Evolutionary conservation across 2,329 filamentous ascomycete species (phyloP).

Genomic region (Biscogniauxia marginata): DNA sequence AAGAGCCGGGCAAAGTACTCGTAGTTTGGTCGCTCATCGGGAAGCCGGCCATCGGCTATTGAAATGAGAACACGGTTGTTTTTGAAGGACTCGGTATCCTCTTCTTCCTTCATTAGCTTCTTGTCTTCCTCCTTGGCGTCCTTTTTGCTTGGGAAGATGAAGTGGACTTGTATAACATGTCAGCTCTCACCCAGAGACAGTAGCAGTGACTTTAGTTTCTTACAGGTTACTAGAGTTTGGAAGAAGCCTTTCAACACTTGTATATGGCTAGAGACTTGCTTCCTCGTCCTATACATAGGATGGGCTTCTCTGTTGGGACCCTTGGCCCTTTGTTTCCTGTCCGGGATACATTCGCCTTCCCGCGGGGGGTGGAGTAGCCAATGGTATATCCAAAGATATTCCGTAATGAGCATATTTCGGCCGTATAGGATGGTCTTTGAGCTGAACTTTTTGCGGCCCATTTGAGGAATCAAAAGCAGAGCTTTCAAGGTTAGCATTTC

Average conservation of each 20-base stretch:
- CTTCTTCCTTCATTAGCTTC: conserved; percentile 35
- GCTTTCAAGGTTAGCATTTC: conserved; percentile 41
- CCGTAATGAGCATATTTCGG: conserved; percentile 68
- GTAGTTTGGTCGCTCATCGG: conserved; percentile 60
- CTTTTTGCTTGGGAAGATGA: conserved; percentile 56
- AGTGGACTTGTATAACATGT: conserved; percentile 47
- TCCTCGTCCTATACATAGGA: conserved; percentile 42
- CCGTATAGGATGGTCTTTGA: conserved; percentile 63
- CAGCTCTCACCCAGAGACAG: background rate
- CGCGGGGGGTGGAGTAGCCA: conserved; percentile 42
- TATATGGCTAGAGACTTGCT: conserved; percentile 70
- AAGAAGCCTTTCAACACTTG: conserved; percentile 70
- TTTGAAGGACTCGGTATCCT: conserved; percentile 58
- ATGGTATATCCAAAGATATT: conserved; percentile 62
- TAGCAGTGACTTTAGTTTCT: conserved; percentile 32
- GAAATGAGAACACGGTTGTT: conserved; percentile 63
- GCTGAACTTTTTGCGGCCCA: conserved; percentile 66
- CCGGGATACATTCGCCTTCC: conserved; percentile 40
- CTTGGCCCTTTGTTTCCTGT: conserved; percentile 43
- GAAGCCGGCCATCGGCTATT: conserved; percentile 55
- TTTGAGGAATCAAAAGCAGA: conserved; percentile 62
- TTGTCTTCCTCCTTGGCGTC: conserved; percentile 51
- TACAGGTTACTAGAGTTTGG: conserved; percentile 60
- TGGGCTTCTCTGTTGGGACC: conserved; percentile 26
- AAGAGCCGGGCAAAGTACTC: conserved; percentile 60